Evolutionary conservation across 2,329 filamentous ascomycete genomes (phyloP), one percentile per base, ranked within the genome.

Genomic region (Cytospora leucostoma): DNA sequence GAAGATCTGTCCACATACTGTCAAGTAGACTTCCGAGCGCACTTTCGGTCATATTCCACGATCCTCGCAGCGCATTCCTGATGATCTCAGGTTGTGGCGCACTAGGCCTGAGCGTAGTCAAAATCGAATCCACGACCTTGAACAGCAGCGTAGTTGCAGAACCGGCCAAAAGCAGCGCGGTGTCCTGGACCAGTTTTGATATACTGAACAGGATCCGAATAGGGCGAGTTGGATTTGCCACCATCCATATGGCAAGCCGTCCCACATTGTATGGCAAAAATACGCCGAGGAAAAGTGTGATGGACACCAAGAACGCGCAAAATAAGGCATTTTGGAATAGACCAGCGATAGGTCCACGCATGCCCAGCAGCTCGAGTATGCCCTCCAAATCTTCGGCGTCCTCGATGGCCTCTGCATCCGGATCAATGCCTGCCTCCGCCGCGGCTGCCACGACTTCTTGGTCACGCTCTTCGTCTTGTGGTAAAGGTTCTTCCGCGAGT

Each of bases 251-350:
- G 5, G 91, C 87, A 33, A 96, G 80, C 68, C 96, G 93, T 15
- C 95, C 95, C 72, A 93, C 88, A 61, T 97, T 89, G 76, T 98
- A 99, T 0, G 95, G 95, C 58, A 97, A 78, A 78, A 95, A 97
- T 52, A 98, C 87, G 58, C 93, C 94, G 64, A 90, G 80, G 59
- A 92, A 89, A 50, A 99, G 87, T 15, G 93, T 96, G 58, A 94
- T 85, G 1, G 91, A 90, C 15, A 99, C 92, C 34, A 99, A 82
- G 53, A 98, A 89, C 8, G 91, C 89, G 73, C 94, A 97, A 75
- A 99, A 99, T 17, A 97, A 88, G 61, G 91, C 93, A 69, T 99
- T 99, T 72, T 99, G 95, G 68, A 98, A 87, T 7, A 99, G 83
- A 3, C 92, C 93, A 15, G 90, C 89, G 3, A 99, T 82, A 0